Evolutionary conservation across 2,329 filamentous ascomycete genomes (phyloP).

Genomic region (Apiospora marii): DNA sequence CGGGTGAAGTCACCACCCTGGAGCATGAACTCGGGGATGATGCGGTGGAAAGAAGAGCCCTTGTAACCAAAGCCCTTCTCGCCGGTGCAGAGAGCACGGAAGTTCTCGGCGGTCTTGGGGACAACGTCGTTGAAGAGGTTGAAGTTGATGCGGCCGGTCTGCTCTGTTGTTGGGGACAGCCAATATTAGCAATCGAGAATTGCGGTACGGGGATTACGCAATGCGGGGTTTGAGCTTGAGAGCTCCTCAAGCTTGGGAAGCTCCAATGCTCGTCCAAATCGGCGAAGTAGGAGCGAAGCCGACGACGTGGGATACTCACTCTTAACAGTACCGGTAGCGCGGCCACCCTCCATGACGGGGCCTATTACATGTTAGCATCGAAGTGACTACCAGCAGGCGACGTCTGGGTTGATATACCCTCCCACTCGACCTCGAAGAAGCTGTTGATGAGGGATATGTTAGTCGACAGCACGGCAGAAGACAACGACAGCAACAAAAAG

Average conservation of each 20-base stretch:
- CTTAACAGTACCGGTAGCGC: constrained; percentile 62
- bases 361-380: constrained; percentile 6
- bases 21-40: constrained; percentile 94
- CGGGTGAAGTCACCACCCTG: constrained; percentile 97
- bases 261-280: constrained; percentile 13
- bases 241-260: constrained; percentile 28
- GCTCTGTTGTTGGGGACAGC: constrained; percentile 56
- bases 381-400: background rate
- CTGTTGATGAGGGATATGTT: constrained; percentile 44
- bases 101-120: constrained; percentile 88
- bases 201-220: constrained; percentile 30
- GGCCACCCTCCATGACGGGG: constrained; percentile 69
- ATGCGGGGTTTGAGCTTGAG: constrained; percentile 13
- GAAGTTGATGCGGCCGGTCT: constrained; percentile 85
- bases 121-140: constrained; percentile 85
- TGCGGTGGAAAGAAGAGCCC: constrained; percentile 87
- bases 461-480: constrained; percentile 29
- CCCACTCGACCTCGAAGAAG: constrained; percentile 78
- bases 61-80: constrained; percentile 85
- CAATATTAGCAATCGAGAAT: constrained; percentile 30
- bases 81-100: constrained; percentile 82
- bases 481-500: constrained; percentile 28
- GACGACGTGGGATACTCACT: constrained; percentile 57
- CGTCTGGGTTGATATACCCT: constrained; percentile 51
- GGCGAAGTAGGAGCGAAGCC: background rate